A percentile compares a stretch with the other conserved stretches of the same genome.
These are phyloP conservation scores for Barnettozyma botsteinii DNA, from an alignment of 805 yeast genomes.

Conservation along the genomic window DNA sequence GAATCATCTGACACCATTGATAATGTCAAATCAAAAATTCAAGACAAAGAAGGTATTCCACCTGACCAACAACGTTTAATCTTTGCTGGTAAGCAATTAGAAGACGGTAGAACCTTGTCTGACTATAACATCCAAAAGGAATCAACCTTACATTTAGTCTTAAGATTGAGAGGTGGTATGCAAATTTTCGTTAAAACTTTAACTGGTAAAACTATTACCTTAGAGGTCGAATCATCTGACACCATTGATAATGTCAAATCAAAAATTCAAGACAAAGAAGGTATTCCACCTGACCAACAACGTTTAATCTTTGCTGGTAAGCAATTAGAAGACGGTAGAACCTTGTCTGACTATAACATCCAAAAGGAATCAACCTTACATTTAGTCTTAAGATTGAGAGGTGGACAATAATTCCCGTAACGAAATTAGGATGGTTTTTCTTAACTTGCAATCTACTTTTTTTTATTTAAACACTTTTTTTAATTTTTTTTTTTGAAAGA, in stretches of 20 bases:
- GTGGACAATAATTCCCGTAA: constrained; percentile 35
- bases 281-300: constrained; percentile 80
- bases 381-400: constrained; percentile 81
- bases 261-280: background rate
- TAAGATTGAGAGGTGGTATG: constrained; percentile 86
- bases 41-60: constrained; percentile 98
- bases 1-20: constrained; percentile 94
- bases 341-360: constrained; percentile 88
- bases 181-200: constrained; percentile 95
- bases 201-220: constrained; percentile 96
- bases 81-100: constrained; percentile 93
- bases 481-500: constrained; percentile 25
- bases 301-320: constrained; percentile 95
- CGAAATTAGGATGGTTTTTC: background rate
- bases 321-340: constrained; percentile 93
- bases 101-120: constrained; percentile 89
- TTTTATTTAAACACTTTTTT: background rate
- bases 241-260: constrained; percentile 77
- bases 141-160: constrained; percentile 75
- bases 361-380: constrained; percentile 89
- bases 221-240: constrained; percentile 96
- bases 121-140: constrained; percentile 95
- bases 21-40: constrained; percentile 89
- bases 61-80: constrained; percentile 96
- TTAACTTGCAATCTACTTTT: background rate